Evolutionary conservation across 2,329 filamentous ascomycete genomes (phyloP), one percentile per base, ranked within the genome.

Genomic region (Fusarium sp.): DNA sequence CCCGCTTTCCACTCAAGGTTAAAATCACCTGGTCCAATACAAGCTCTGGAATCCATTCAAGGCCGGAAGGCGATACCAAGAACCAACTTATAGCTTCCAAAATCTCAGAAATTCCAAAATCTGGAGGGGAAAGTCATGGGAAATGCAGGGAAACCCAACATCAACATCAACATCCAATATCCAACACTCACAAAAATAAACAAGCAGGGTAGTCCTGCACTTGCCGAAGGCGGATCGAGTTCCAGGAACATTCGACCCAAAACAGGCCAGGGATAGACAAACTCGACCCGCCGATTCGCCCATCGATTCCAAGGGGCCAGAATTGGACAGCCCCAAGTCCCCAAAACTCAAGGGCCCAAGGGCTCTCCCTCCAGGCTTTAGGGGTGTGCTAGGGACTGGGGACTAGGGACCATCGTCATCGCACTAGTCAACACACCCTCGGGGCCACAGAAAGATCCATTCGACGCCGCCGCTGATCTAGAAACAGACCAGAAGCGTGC

Each of bases 401-500:
- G n/a, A 37, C 64, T 51, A 52, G 65, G 50, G 65, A 68, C 66
- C 65, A 66, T 62, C 58, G 61, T 62, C 52, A 56, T 51, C 43
- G 55, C 56, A 56, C 65, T 68, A 69, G 52, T 37, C 35, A 19
- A n/a, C 49, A 62, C 47, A 40, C 43, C 54, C 56, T 62, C 37
- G 41, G 63, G 66, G 26, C 52, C 65, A 56, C 56, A 56, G 45
- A 62, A 51, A 58, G 67, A 66, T 61, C 72, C 71, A 71, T 71
- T 66, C 67, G 63, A 65, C 71, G 68, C 50, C 67, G 65, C 65
- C 59, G 71, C 72, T 73, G 72, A 75, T 75, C 73, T 75, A 74
- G 73, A 75, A 75, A 71, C 72, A 66, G 61, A 56, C 73, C 73
- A 75, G 73, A 75, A 75, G 72, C 62, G 66, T 71, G 68, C 68